Conservation (phyloP, 2,329 filamentous ascomycete species). For the Blastomyces percursus region DNA sequence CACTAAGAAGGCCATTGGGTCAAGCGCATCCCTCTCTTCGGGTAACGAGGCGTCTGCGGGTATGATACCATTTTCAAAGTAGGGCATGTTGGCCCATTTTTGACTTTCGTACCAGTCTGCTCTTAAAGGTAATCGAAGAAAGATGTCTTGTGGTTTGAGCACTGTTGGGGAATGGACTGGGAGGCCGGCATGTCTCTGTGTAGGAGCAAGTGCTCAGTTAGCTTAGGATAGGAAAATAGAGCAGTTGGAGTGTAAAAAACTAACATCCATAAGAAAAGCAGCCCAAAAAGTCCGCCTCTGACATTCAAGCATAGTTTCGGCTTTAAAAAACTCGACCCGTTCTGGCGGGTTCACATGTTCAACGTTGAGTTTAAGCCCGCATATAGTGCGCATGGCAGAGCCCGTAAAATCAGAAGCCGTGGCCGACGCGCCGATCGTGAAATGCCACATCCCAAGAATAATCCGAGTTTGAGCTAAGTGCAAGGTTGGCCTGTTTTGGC, state of each 20-base stretch:
- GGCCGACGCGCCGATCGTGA: slow-evolving; percentile 48
- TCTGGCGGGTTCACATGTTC: slow-evolving; percentile 41
- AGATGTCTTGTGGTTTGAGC: slow-evolving; percentile 54
- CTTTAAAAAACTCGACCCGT: slow-evolving; percentile 49
- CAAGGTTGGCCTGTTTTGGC: slow-evolving; percentile 44
- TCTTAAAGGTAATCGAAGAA: slow-evolving; percentile 54
- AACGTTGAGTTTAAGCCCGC: slow-evolving; percentile 51
- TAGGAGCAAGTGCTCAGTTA: slow-evolving; percentile 4
- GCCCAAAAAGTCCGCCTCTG: slow-evolving; percentile 62
- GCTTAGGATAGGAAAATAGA: neutral
- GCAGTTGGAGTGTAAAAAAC: slow-evolving; percentile 16
- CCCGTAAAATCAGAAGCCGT: slow-evolving; percentile 56
- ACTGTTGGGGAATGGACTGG: slow-evolving; percentile 45
- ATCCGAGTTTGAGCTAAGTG: slow-evolving; percentile 57
- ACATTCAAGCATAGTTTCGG: slow-evolving; percentile 51
- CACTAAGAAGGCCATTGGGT: slow-evolving; percentile 50
- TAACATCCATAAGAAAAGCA: slow-evolving; percentile 56
- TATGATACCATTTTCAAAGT: slow-evolving; percentile 47
- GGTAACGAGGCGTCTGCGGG: slow-evolving; percentile 23
- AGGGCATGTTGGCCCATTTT: slow-evolving; percentile 45
- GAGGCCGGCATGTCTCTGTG: slow-evolving; percentile 49
- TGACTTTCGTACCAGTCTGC: slow-evolving; percentile 53
- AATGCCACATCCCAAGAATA: slow-evolving; percentile 56
- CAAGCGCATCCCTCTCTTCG: slow-evolving; percentile 32
- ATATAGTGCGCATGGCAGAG: slow-evolving; percentile 49